Conservation (phyloP, 352 stramenopile genomes). For the Phytophthora hybrid region DNA sequence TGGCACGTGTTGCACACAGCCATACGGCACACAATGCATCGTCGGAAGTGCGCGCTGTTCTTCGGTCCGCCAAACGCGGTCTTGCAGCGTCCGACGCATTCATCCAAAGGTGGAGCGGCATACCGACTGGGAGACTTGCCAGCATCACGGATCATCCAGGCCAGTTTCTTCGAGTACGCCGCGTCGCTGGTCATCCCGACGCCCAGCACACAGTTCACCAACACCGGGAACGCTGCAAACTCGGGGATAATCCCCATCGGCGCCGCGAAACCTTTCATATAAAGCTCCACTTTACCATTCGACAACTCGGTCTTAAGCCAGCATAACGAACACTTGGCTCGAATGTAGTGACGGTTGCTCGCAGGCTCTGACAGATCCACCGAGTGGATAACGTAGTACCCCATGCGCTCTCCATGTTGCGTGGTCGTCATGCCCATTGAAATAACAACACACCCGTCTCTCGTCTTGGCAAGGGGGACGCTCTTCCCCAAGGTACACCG, state of each 20-base stretch:
- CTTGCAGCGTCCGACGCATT: conserved; percentile 43
- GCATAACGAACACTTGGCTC: conserved; percentile 52
- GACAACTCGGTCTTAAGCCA: conserved; percentile 49
- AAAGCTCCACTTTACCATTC: conserved; percentile 51
- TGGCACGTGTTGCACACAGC: conserved; percentile 44
- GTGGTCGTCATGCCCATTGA: conserved; percentile 54
- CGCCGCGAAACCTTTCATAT: conserved; percentile 47
- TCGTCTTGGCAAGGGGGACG: conserved; percentile 44
- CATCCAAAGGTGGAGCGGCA: conserved; percentile 18
- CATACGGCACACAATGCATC: conserved; percentile 44
- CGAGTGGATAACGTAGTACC: conserved; percentile 60
- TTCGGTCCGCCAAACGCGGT: conserved; percentile 35
- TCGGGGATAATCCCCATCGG: conserved; percentile 41
- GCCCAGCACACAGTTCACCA: conserved; percentile 49
- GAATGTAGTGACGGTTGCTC: conserved; percentile 33
- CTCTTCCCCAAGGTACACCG: conserved; percentile 48
- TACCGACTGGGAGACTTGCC: conserved; percentile 3
- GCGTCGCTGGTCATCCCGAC: conserved; percentile 46
- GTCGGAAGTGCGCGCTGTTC: conserved; percentile 28
- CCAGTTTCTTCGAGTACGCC: conserved; percentile 49
- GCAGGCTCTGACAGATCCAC: conserved; percentile 56
- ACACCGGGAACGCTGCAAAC: conserved; percentile 39
- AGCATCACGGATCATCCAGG: conserved; percentile 59
- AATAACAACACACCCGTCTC: conserved; percentile 51
- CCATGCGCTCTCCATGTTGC: conserved; percentile 53